Evolutionary conservation across 371 early-diverging fungal genomes (phyloP), one percentile per base, ranked within the genome.

Genomic region (Mucor piriformis): DNA sequence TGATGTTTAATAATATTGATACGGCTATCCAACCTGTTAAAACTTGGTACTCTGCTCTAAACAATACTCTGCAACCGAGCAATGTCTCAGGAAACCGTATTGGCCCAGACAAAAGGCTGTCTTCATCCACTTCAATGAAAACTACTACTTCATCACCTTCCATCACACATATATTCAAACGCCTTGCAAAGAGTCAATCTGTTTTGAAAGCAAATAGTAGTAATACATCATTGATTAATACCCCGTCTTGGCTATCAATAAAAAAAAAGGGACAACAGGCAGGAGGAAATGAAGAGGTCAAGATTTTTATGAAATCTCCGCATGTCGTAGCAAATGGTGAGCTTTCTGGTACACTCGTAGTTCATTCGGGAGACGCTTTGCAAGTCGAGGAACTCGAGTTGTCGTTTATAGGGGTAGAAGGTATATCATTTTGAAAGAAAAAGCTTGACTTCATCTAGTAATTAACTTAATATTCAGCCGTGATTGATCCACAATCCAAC

Each of bases 221-320:
- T 23, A 23, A 23, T 23, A 13, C 24, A 46, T 21, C 47, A 23
- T 32, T 16, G 15, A 29, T n/a, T 16, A 25, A 25, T 50, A 13
- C 50, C 34, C 16, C 16, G n/a, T n/a, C 18, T 42, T 42, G 25
- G 25, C 21, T 46, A 46, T 42, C 43, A n/a, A n/a, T n/a, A n/a
- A 23, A 24, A 46, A 46, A 46, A 46, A 46, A 15, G 24, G 46
- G 46, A 49, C 42, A 46, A 20, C 49, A 57, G 18, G 7, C 18
- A 18, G 18, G 18, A 2, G 34, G 44, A 24, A 50, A 57, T 29
- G 20, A 43, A 20, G 46, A 8, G 46, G n/a, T 62, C 15, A 44
- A 47, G 4, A 63, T 76, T 3, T 73, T 57, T 50, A 40, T 70
- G 29, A 76, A 70, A 57, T 61, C 77, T 24, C 72, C 77, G 21